Conservation (phyloP, 257 asterid genomes). For the Jaltomata sinuosa region DNA sequence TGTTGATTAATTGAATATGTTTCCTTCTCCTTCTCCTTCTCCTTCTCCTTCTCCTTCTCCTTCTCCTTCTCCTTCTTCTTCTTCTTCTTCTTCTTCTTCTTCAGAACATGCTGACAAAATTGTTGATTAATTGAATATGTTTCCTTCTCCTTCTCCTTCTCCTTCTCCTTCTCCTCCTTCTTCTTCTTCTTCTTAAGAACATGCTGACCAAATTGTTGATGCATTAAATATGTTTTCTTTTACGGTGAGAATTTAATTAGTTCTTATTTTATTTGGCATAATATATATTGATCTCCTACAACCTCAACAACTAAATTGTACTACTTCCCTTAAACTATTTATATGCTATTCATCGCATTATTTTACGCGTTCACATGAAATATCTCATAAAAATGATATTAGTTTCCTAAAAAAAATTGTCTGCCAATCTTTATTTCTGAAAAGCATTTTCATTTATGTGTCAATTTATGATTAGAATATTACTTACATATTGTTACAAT, state of each 20-base stretch:
- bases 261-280: neutral
- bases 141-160: too few species aligned
- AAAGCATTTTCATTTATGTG: neutral
- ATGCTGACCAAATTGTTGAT: neutral
- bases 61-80: too few species aligned
- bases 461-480: neutral
- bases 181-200: too few species aligned
- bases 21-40: too few species aligned
- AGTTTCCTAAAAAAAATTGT: neutral
- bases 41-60: too few species aligned
- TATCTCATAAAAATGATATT: neutral
- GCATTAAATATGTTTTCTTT: neutral
- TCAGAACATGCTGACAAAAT: too few species aligned
- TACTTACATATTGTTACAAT: neutral
- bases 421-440: neutral
- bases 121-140: too few species aligned
- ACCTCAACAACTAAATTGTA: neutral
- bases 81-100: too few species aligned
- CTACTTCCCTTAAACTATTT: neutral
- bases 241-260: neutral
- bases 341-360: neutral
- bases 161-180: too few species aligned
- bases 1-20: too few species aligned
- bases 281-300: neutral
- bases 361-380: neutral